Evolutionary conservation across 2,329 filamentous ascomycete species (phyloP).

Genomic region (Triangularia setosa): DNA sequence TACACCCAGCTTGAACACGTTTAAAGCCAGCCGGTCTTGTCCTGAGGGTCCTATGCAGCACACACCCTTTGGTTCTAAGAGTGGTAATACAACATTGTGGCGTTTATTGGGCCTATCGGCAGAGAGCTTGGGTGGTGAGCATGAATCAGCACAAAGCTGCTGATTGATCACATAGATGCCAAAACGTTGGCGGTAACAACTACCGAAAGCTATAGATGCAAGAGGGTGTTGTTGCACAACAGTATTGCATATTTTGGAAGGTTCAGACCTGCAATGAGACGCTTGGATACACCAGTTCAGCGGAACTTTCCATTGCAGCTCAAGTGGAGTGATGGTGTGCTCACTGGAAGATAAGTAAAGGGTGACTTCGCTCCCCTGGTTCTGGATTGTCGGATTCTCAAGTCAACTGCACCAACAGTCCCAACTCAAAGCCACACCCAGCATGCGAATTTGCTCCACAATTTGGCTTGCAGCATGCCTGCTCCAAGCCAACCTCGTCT

Average conservation of each 20-base stretch:
- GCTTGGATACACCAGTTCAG: not conserved
- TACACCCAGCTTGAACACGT: not conserved
- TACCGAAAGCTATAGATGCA: not conserved
- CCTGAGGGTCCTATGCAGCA: slow-evolving; percentile 13
- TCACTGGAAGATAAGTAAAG: not conserved
- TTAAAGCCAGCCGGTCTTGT: too few relatives aligned
- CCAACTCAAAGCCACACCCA: not conserved
- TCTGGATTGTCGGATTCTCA: not conserved
- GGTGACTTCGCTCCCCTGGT: not conserved
- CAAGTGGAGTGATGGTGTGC: not conserved
- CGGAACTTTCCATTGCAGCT: not conserved
- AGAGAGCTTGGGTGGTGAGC: not conserved
- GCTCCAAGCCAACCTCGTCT: not conserved
- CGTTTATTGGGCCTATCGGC: not conserved
- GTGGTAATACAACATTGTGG: not conserved
- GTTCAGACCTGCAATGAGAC: not conserved
- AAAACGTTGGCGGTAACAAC: not conserved
- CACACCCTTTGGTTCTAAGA: not conserved
- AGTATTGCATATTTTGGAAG: slow-evolving; percentile 4
- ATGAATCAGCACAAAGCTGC: not conserved
- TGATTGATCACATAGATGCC: not conserved
- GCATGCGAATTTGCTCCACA: not conserved
- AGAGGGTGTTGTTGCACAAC: not conserved
- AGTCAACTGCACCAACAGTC: not conserved
- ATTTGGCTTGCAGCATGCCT: not conserved